phyloP scores from a whole-genome alignment of 306 rosid species.

The Dicorynia guianensis region DNA sequence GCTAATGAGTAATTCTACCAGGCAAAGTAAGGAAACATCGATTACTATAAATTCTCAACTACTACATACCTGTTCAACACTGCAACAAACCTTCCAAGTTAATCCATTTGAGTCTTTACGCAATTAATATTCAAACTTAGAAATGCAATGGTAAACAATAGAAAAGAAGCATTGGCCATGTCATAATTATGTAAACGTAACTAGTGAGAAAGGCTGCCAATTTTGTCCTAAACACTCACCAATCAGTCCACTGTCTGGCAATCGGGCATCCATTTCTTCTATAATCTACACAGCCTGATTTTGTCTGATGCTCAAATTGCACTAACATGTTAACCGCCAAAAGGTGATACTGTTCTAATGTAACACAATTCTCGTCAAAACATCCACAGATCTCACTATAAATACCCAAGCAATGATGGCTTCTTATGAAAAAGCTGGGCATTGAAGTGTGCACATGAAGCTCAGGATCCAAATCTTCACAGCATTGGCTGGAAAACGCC shows the following conservation, averaged over 20 bases:
- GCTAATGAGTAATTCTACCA: too few relatives aligned
- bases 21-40: too few relatives aligned
- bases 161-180: background rate
- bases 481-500: conserved; percentile 38
- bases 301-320: conserved; percentile 40
- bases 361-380: conserved; percentile 36
- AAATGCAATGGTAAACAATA: background rate
- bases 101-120: background rate
- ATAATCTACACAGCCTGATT: conserved; percentile 45
- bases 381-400: conserved; percentile 36
- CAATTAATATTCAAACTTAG: background rate
- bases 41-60: too few relatives aligned
- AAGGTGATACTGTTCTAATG: conserved; percentile 38
- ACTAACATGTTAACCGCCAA: conserved; percentile 33
- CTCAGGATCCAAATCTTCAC: conserved; percentile 38
- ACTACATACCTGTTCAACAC: too few relatives aligned
- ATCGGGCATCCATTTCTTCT: conserved; percentile 23
- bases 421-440: conserved; percentile 30
- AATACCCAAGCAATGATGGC: conserved; percentile 43
- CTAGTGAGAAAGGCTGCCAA: background rate
- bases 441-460: conserved; percentile 22
- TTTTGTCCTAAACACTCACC: conserved; percentile 36
- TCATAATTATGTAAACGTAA: conserved; percentile 28
- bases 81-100: too few relatives aligned
- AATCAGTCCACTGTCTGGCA: conserved; percentile 28